Base-by-base conservation (phyloP, 208 protist species). In the Porcisia hertigi region DNA sequence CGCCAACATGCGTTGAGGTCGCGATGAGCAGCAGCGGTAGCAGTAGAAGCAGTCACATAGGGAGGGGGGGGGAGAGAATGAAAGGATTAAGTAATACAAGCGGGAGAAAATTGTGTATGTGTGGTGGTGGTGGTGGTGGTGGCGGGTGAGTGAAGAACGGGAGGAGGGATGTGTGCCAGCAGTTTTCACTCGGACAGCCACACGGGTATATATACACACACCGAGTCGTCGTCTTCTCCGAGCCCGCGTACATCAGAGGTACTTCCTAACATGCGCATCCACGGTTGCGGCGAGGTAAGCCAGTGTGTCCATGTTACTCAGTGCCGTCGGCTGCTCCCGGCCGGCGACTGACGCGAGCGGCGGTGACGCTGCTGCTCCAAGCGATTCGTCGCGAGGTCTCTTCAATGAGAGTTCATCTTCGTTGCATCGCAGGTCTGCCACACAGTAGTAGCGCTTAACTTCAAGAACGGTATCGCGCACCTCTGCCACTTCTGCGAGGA, bases 401-500 rank as follows among this genome's bases (percentile, higher is more conserved):
- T 71, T 71, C 66, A 57, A 57, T 16, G 41, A 12, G 14, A 0
- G 47, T 8, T 57, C 66, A 9, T 36, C 30, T 14, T 71, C 47
- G 47, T 71, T 45, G 47, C 12, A 18, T 43, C 4, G 14, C 66
- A 16, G 11, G 25, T 57, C 66, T 12, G 25, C 66, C 8, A 49
- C 39, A 9, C 25, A 39, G 23, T 49, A 71, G 47, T 25, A 71
- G 43, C 16, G 43, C 47, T 41, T 57, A 52, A 77, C 77, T n/a
- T 69, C 59, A 20, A 78, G n/a, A 34, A 73, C 69, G 34, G 54
- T 60, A 12, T 55, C 52, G 54, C 41, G 69, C 55, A 73, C 55
- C 69, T 85, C 81, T 30, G 71, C 64, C 11, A 85, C 47, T 47
- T 85, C 81, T 20, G 75, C 81, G 9, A 85, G 45, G 45, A 82